Evolutionary conservation across 371 early-diverging fungal species (phyloP).

Genomic region (Mortierella sp.): DNA sequence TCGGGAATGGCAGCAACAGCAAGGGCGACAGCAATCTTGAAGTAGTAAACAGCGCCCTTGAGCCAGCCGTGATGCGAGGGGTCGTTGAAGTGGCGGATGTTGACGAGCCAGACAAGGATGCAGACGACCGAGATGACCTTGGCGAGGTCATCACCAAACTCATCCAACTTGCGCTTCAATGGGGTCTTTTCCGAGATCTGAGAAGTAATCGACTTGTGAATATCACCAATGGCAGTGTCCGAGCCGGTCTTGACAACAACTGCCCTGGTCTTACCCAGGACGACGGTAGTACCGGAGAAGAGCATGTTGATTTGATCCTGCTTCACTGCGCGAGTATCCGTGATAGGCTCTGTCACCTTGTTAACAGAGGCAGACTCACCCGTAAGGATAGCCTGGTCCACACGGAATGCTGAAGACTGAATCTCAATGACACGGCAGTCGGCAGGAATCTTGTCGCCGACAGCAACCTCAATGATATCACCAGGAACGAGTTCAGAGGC

Average conservation of each 20-base stretch:
- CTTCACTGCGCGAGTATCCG: conserved; percentile 83
- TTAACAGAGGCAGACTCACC: conserved; percentile 96
- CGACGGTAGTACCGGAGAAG: conserved; percentile 96
- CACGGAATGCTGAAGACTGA: conserved; percentile 81
- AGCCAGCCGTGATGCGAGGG: conserved; percentile 91
- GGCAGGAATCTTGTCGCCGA: conserved; percentile 97
- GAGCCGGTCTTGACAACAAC: conserved; percentile 91
- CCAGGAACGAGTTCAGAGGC: conserved; percentile 95
- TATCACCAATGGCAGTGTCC: conserved; percentile 93
- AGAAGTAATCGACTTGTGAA: conserved; percentile 86
- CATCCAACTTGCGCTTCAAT: conserved; percentile 93
- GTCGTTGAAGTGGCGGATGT: conserved; percentile 94
- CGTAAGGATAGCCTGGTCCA: conserved; percentile 96
- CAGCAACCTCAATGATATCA: conserved; percentile 89
- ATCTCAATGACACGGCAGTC: conserved; percentile 89
- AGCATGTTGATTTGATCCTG: conserved; percentile 96
- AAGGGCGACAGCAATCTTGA: conserved; percentile 98
- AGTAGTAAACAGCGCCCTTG: conserved; percentile 92
- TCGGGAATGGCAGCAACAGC: conserved; percentile 99
- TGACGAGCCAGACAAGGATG: conserved; percentile 96
- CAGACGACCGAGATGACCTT: conserved; percentile 95
- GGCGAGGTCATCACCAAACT: conserved; percentile 96
- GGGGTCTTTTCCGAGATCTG: conserved; percentile 94
- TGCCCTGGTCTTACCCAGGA: conserved; percentile 90
- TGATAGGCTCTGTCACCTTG: conserved; percentile 76